Base-by-base conservation (phyloP, 2,329 filamentous ascomycete genomes). In the Blastomyces gilchristii region DNA sequence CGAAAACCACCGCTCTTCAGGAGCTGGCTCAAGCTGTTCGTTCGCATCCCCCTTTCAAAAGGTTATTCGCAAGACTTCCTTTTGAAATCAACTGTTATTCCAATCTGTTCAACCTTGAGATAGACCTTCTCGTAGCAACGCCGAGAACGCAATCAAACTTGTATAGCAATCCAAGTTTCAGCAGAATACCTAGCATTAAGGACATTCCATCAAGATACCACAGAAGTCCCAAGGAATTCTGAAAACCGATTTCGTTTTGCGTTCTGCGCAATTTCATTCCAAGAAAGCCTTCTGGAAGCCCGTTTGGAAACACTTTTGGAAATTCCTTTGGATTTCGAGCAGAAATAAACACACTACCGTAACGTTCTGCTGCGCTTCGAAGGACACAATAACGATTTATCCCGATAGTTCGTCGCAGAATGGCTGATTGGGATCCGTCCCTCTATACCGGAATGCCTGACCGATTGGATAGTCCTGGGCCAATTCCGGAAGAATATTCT, bases 401-500 rank as follows among this genome's bases (percentile, higher is more conserved):
- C 39, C n/a, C 11, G 39, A 28, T 52, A 28, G 6, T 12, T 52
- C 22, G 49, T 28, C 22, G 22, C 25, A 16, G 16, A 7, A 58
- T 58, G 56, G 56, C 56, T 43, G 56, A 45, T 9, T 37, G 31
- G 31, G 34, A 11, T 37, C 18, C 14, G 7, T 39, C 56, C n/a
- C 56, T 45, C 22, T 14, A 43, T 43, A 14, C 37, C 14, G 39
- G 39, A 28, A 28, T 18, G 37, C 22, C 14, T 43, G 56, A 41
- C 14, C 25, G 37, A 12, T 39, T 43, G 56, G 56, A 58, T 18
- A 58, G 56, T n/a, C 56, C 56, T 43, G 56, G 56, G 28, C 56
- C 56, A 9, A 58, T 58, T 43, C 56, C 56, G 2, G 56, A 45
- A 14, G 39, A 58, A 12, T 58, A 58, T 31, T 58, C 56, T 58